These are phyloP conservation scores for Globisporangium nagaii DNA, from an alignment of 352 stramenopile genomes.

Conservation along the genomic window DNA sequence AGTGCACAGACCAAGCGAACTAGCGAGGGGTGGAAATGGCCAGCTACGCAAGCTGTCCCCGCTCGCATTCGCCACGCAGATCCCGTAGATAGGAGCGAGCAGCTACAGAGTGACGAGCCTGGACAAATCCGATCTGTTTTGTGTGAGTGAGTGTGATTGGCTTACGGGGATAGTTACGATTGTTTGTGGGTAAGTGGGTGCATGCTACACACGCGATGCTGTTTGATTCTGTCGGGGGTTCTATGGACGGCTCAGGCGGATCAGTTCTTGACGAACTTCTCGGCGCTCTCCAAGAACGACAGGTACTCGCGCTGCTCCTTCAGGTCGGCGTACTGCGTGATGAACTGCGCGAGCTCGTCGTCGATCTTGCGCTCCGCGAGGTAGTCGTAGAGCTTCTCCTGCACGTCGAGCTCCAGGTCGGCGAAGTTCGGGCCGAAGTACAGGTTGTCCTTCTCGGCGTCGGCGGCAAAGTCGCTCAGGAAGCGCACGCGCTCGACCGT, in stretches of 20 bases:
- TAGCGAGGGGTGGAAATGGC: neutral
- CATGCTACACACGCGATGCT: too few relatives aligned
- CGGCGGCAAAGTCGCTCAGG: constrained; percentile 44
- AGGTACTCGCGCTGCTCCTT: constrained; percentile 87
- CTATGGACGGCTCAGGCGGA: too few relatives aligned
- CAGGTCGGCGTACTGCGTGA: constrained; percentile 75
- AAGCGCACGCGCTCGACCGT: constrained; percentile 76
- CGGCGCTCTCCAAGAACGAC: constrained; percentile 62
- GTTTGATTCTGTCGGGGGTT: too few relatives aligned
- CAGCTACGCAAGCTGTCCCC: too few relatives aligned
- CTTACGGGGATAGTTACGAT: constrained; percentile 3
- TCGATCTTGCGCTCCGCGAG: constrained; percentile 72
- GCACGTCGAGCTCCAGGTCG: constrained; percentile 80
- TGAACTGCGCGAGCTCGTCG: constrained; percentile 82
- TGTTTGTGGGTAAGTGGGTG: neutral
- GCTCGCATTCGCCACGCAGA: too few relatives aligned
- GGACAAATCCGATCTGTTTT: neutral
- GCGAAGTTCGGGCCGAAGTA: constrained; percentile 82
- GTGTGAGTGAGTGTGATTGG: neutral
- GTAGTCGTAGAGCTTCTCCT: constrained; percentile 79
- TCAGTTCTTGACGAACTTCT: constrained; percentile 73
- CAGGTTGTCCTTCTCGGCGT: constrained; percentile 51
- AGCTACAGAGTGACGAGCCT: constrained; percentile 3
- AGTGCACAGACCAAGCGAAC: neutral
- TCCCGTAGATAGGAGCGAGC: neutral